Percentiles rank a stretch among this genome's conserved stretches.
Conservation (phyloP, 1,139 yeast species). For the Geotrichum reessii region DNA sequence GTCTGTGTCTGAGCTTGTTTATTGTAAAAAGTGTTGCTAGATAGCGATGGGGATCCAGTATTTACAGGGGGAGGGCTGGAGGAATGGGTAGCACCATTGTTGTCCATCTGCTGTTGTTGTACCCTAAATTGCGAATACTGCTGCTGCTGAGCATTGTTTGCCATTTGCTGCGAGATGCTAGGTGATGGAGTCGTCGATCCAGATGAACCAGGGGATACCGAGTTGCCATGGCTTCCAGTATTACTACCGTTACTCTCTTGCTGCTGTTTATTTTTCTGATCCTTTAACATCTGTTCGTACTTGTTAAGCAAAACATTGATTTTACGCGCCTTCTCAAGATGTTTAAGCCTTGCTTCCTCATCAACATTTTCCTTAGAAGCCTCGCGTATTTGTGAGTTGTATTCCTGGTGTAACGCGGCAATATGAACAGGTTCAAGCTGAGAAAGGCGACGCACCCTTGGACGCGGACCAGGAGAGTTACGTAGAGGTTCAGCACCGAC, state of each 20-base stretch:
- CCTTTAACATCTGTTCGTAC: slow-evolving; percentile 16
- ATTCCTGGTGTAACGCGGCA: slow-evolving; percentile 19
- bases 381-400: slow-evolving; percentile 17
- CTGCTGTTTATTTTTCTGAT: slow-evolving; percentile 12
- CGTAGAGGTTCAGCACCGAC: background rate
- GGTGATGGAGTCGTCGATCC: slow-evolving; percentile 3
- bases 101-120: slow-evolving; percentile 1
- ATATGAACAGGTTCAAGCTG: slow-evolving; percentile 20
- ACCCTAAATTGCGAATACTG: slow-evolving; percentile 12
- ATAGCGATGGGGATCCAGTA: background rate
- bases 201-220: background rate
- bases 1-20: slow-evolving; percentile 3
- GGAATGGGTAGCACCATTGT: background rate
- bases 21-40: slow-evolving; percentile 13
- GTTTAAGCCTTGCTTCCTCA: slow-evolving; percentile 16
- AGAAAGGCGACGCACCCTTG: slow-evolving; percentile 17
- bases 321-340: slow-evolving; percentile 17
- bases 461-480: slow-evolving; percentile 12
- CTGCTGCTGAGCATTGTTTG: slow-evolving; percentile 6
- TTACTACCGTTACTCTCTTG: background rate
- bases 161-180: slow-evolving; percentile 10
- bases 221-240: background rate
- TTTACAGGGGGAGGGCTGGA: slow-evolving; percentile 1
- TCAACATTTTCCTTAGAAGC: slow-evolving; percentile 12
- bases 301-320: slow-evolving; percentile 17